A percentile compares a stretch with the other conserved stretches of the same genome.
Evolutionary conservation across 176 grass and related monocot genomes (phyloP).

Genomic region (Phyllostachys edulis): DNA sequence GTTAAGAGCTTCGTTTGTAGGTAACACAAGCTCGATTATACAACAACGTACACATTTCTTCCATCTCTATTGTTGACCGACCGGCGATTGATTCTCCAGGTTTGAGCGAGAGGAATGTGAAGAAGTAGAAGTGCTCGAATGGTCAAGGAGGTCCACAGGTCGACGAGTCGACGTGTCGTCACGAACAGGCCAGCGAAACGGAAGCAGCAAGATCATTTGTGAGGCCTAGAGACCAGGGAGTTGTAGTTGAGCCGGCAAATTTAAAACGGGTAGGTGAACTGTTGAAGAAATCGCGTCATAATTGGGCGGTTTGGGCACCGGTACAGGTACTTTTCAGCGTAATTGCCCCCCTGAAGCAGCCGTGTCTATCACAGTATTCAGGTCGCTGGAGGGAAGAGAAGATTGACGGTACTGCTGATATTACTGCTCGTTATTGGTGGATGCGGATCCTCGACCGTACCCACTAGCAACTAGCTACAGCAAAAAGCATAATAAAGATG

Average conservation of each 20-base stretch:
- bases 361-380: neutral
- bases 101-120: no score
- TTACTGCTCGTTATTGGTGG: neutral
- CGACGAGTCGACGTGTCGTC: neutral
- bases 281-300: neutral
- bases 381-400: neutral
- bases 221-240: neutral
- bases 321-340: conserved; percentile 33
- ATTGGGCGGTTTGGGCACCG: conserved; percentile 28
- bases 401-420: neutral
- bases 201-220: neutral
- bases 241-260: neutral
- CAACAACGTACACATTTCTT: no score
- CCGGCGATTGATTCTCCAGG: no score
- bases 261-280: neutral
- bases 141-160: neutral
- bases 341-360: neutral
- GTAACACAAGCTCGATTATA: no score
- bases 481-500: no score
- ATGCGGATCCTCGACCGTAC: no score
- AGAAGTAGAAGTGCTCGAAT: neutral
- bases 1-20: no score
- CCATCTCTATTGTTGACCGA: no score
- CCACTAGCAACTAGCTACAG: no score
- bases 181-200: neutral